phyloP scores from a whole-genome alignment of 2,329 filamentous ascomycete species.

The Tolypocladium inflatum region DNA sequence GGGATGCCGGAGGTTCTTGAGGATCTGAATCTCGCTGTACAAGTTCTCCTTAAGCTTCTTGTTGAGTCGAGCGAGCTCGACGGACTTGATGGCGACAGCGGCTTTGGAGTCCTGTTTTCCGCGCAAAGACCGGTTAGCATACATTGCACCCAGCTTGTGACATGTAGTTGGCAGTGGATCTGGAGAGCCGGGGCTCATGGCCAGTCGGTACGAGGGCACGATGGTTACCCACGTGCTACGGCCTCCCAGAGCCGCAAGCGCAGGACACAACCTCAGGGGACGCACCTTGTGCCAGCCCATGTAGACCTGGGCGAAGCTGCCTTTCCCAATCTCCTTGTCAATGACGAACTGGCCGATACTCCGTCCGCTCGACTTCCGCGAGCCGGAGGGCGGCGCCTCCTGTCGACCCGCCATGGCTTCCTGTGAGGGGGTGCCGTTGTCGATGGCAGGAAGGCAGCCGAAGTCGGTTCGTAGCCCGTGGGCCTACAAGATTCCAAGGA shows the following conservation, averaged over 20 bases:
- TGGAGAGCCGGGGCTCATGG: not conserved
- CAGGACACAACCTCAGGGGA: not conserved
- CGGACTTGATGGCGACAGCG: conserved; percentile 91
- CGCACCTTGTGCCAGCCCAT: conserved; percentile 71
- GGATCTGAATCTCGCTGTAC: conserved; percentile 88
- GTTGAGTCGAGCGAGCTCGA: conserved; percentile 82
- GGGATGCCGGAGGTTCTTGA: conserved; percentile 87
- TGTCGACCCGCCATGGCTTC: conserved; percentile 30
- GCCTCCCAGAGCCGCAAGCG: not conserved
- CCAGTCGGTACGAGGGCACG: not conserved
- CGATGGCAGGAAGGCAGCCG: conserved; percentile 21
- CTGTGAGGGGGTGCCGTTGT: conserved; percentile 17
- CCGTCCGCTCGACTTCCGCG: conserved; percentile 22
- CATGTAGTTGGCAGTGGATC: conserved; percentile 1
- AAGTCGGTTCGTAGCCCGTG: conserved; percentile 20
- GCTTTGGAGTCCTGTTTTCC: conserved; percentile 59
- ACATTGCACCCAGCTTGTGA: not conserved
- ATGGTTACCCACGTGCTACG: not conserved
- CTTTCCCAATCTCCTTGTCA: conserved; percentile 87
- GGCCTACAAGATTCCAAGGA: conserved; percentile 27
- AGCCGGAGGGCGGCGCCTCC: conserved; percentile 25
- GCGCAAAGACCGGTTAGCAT: not conserved
- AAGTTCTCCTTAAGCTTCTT: conserved; percentile 96
- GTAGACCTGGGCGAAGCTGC: conserved; percentile 95
- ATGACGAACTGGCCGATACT: conserved; percentile 68